These are phyloP conservation scores for Chlorella sp. DNA, from an alignment of 139 green algal species.

Conservation along the genomic window DNA sequence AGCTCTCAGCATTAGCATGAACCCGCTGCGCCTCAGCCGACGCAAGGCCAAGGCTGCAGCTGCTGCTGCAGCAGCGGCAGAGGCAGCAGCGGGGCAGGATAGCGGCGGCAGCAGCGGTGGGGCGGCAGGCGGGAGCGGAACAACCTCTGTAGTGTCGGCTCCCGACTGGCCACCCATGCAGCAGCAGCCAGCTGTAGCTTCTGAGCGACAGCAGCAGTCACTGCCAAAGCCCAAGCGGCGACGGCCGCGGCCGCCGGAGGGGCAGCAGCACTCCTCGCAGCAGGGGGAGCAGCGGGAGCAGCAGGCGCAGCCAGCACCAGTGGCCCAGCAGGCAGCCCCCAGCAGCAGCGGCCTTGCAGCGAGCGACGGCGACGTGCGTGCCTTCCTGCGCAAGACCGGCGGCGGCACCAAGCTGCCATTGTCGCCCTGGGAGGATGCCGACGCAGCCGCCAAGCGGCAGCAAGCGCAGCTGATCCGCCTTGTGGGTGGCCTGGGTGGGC, in stretches of 20 bases:
- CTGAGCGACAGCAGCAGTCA: neutral
- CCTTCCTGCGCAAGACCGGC: conserved; percentile 8
- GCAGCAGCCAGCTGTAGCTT: neutral
- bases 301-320: neutral
- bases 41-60: too few species aligned
- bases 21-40: too few species aligned
- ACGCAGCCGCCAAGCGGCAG: conserved; percentile 11
- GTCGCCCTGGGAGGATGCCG: conserved; percentile 29
- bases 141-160: neutral
- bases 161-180: conserved; percentile 34
- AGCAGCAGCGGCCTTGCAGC: neutral
- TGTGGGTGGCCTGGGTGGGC: neutral
- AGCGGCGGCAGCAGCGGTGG: too few species aligned
- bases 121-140: neutral
- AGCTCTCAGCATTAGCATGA: too few species aligned
- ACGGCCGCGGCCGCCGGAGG: neutral
- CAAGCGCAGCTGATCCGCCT: conserved; percentile 14
- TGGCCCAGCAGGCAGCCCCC: neutral
- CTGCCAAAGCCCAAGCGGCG: neutral
- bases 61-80: neutral
- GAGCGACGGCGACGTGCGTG: neutral
- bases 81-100: neutral
- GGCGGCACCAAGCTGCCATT: conserved; percentile 7
- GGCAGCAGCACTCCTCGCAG: neutral
- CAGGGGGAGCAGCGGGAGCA: neutral